A percentile compares a stretch with the other conserved stretches of the same genome.
Conservation (phyloP, 306 rosid species). For the Dalbergia cochinchinensis region DNA sequence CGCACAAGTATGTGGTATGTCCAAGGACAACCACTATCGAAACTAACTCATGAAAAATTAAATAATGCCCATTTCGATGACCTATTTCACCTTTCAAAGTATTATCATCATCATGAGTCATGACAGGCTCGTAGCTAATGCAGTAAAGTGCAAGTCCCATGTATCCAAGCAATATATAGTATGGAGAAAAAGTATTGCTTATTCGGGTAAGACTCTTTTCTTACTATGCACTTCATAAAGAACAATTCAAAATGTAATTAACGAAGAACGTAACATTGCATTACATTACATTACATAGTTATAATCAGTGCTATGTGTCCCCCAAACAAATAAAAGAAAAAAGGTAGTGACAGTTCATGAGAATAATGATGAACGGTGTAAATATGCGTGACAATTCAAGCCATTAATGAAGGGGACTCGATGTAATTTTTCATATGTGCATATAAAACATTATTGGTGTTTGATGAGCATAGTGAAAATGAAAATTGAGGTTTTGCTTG, state of each 20-base stretch:
- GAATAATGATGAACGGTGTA: no score
- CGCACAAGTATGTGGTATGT: not conserved
- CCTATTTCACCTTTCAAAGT: not conserved
- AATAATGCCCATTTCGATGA: slow-evolving; percentile 7
- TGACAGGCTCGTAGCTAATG: not conserved
- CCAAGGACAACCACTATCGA: slow-evolving; percentile 4
- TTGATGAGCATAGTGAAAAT: not conserved
- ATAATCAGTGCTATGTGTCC: no score
- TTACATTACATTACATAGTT: no score
- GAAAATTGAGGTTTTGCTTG: not conserved
- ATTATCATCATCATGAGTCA: not conserved
- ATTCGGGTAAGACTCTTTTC: not conserved
- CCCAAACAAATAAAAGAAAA: no score
- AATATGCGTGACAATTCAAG: no score
- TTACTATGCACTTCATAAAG: not conserved
- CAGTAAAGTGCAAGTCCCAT: not conserved
- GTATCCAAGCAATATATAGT: not conserved
- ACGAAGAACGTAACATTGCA: not conserved
- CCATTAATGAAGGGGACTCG: no score
- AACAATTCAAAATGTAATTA: not conserved
- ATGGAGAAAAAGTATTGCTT: not conserved
- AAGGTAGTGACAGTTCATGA: not conserved
- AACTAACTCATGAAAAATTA: slow-evolving; percentile 1
- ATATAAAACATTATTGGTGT: not conserved
- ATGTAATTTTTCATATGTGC: no score